phyloP scores from a whole-genome alignment of 164 flowering plant species.

The Paratinospora sagittata region DNA sequence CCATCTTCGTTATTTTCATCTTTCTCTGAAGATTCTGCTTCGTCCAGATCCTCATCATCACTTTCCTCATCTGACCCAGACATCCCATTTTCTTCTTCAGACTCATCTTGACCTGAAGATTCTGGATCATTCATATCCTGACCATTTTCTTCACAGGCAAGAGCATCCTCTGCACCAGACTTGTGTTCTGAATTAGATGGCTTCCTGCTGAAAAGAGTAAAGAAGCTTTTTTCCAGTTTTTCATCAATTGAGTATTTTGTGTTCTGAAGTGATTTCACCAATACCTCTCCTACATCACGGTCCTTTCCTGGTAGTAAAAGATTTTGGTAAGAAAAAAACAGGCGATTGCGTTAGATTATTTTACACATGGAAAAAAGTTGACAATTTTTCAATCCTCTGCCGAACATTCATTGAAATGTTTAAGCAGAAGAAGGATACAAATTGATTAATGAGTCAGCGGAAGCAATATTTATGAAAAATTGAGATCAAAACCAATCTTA shows the following conservation, averaged over 20 bases:
- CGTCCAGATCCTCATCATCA: conserved; percentile 28
- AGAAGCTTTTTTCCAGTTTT: conserved; percentile 63
- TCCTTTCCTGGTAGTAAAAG: conserved; percentile 45
- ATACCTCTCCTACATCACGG: conserved; percentile 64
- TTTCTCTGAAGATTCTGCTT: conserved; percentile 30
- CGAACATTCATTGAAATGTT: background rate
- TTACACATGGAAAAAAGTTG: too few species aligned
- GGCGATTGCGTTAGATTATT: too few species aligned
- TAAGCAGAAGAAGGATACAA: too few species aligned
- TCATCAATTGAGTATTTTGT: conserved; percentile 82
- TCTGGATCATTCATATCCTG: conserved; percentile 11
- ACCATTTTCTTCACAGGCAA: background rate
- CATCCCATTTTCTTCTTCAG: conserved; percentile 25
- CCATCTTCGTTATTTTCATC: conserved; percentile 20
- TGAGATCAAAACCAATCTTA: background rate
- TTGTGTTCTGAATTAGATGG: conserved; percentile 29
- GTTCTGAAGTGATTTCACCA: conserved; percentile 82
- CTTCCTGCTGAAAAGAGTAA: conserved; percentile 47
- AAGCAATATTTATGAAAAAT: background rate
- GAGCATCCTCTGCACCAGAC: conserved; percentile 21
- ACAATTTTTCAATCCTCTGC: background rate
- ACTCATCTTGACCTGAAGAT: conserved; percentile 22
- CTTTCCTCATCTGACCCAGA: conserved; percentile 27
- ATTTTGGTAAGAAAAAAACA: background rate
- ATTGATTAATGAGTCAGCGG: background rate